These are phyloP conservation scores for Zygosaccharomyces bailii DNA, from an alignment of 805 yeast species.

Conservation along the genomic window DNA sequence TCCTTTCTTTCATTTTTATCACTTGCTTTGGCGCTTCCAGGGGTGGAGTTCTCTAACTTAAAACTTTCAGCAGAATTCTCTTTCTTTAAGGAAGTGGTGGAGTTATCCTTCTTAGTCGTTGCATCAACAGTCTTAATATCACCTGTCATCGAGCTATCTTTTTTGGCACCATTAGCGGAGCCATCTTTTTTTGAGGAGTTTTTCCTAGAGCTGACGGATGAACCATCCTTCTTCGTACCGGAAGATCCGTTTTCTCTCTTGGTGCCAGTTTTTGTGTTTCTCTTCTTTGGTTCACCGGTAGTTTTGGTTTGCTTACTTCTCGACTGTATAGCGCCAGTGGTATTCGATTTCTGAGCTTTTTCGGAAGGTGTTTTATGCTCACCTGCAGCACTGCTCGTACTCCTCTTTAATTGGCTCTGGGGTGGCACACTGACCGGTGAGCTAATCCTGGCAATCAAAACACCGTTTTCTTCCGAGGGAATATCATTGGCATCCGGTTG, in stretches of 20 bases:
- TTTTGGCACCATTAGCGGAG: background rate
- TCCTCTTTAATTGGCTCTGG: slow-evolving; percentile 9
- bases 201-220: slow-evolving; percentile 1
- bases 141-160: background rate
- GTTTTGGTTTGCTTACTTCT: slow-evolving; percentile 6
- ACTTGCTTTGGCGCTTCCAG: background rate
- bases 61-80: slow-evolving; percentile 1
- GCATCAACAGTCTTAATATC: background rate
- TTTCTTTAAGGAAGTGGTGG: slow-evolving; percentile 2
- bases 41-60: background rate
- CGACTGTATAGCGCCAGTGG: slow-evolving; percentile 10
- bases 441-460: slow-evolving; percentile 24
- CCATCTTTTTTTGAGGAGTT: slow-evolving; percentile 1
- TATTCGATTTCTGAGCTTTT: slow-evolving; percentile 12
- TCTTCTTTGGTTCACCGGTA: slow-evolving; percentile 6
- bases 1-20: slow-evolving; percentile 16
- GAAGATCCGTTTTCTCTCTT: slow-evolving; percentile 9
- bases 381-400: slow-evolving; percentile 8
- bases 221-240: background rate
- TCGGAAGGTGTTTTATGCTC: slow-evolving; percentile 8
- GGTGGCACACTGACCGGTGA: slow-evolving; percentile 23
- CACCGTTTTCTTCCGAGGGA: slow-evolving; percentile 11
- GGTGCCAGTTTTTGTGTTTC: background rate
- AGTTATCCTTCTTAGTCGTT: slow-evolving; percentile 1
- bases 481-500: slow-evolving; percentile 8